A percentile compares a stretch with the other conserved stretches of the same genome.
Evolutionary conservation across 495 filamentous ascomycete genomes (phyloP).

Genomic region (Lepraria neglecta): DNA sequence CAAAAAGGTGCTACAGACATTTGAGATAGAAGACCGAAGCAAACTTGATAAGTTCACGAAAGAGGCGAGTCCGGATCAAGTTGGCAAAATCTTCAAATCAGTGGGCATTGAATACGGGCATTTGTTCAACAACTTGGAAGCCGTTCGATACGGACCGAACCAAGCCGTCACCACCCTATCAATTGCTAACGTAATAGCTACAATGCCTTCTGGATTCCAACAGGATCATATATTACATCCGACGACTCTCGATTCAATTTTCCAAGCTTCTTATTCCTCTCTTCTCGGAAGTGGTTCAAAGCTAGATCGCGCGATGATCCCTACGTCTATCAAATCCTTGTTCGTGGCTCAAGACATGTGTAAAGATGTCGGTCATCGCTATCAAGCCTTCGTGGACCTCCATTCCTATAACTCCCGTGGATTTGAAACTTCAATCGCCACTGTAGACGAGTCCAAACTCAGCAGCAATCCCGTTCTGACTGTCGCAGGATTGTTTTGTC

Average conservation of each 20-base stretch:
- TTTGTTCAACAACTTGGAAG: conserved; percentile 7
- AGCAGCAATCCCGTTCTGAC: conserved; percentile 6
- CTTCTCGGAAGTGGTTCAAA: background rate
- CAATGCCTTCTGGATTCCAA: conserved; percentile 4
- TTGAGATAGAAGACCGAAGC: background rate
- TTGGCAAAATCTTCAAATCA: conserved; percentile 13
- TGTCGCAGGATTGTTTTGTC: conserved; percentile 2
- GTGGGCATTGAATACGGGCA: conserved; percentile 9
- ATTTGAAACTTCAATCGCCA: background rate
- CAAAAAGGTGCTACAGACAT: background rate
- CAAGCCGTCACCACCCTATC: conserved; percentile 8
- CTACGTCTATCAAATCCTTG: conserved; percentile 12
- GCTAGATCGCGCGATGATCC: conserved; percentile 2
- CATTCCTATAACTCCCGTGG: background rate
- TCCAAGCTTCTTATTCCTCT: conserved; percentile 8
- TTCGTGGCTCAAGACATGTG: conserved; percentile 8
- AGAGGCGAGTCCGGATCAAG: conserved; percentile 1
- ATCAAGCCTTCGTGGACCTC: background rate
- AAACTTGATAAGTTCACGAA: background rate
- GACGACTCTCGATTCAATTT: conserved; percentile 8
- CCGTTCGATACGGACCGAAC: conserved; percentile 5
- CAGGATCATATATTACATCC: conserved; percentile 8
- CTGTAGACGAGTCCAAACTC: background rate
- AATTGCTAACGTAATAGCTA: conserved; percentile 1
- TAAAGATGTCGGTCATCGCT: background rate